Conservation (phyloP, 2,329 filamentous ascomycete genomes). For the Myotisia sp. region DNA sequence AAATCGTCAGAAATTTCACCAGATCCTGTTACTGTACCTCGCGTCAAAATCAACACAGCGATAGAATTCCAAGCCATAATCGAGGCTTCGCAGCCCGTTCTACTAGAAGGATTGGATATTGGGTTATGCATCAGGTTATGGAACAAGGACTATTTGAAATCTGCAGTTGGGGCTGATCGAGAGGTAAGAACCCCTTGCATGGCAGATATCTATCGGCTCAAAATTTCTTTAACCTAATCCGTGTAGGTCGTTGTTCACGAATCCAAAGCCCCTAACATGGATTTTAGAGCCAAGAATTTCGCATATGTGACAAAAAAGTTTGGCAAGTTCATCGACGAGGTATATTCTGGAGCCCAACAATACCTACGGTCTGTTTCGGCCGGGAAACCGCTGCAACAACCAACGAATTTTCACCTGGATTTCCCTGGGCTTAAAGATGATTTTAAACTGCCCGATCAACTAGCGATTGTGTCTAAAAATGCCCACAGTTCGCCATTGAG, state of each 20-base stretch:
- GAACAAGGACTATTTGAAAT: constrained; percentile 53
- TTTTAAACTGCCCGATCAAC: constrained; percentile 51
- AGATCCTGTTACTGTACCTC: too few species aligned
- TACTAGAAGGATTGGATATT: constrained; percentile 52
- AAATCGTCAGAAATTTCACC: too few species aligned
- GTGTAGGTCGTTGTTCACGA: constrained; percentile 59
- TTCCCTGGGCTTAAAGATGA: constrained; percentile 56
- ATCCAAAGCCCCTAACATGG: constrained; percentile 51
- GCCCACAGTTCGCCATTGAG: constrained; percentile 65
- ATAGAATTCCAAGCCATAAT: constrained; percentile 49
- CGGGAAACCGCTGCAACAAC: constrained; percentile 51
- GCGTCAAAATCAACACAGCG: constrained; percentile 37
- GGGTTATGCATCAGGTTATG: constrained; percentile 54
- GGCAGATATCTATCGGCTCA: constrained; percentile 2
- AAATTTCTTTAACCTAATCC: too few species aligned
- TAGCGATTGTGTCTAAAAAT: constrained; percentile 46
- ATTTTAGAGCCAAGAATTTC: constrained; percentile 75
- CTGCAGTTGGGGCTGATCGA: constrained; percentile 46
- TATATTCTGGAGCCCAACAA: constrained; percentile 45
- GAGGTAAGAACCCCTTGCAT: constrained; percentile 39
- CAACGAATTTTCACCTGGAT: constrained; percentile 56
- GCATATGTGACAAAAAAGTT: constrained; percentile 56
- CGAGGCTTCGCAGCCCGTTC: constrained; percentile 42
- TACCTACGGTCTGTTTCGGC: constrained; percentile 69
- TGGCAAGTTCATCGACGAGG: constrained; percentile 49